Conservation (phyloP, 306 rosid genomes). For the Phaseolus lunatus region DNA sequence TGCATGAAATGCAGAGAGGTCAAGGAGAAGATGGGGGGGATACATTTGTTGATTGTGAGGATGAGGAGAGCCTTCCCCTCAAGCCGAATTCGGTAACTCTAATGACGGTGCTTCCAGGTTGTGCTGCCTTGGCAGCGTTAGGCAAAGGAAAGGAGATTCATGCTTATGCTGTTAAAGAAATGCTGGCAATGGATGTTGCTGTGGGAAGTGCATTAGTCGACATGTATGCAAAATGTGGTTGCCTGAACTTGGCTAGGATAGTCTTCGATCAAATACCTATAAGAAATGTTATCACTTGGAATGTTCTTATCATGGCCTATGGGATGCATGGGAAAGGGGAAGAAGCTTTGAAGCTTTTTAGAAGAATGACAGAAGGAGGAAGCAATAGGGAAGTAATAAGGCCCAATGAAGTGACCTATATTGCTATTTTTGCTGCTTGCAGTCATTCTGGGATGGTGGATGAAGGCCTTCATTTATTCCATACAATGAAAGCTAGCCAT, state of each 20-base stretch:
- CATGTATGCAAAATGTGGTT: constrained; percentile 94
- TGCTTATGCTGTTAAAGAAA: constrained; percentile 72
- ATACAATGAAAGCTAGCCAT: constrained; percentile 66
- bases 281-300: constrained; percentile 83
- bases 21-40: constrained; percentile 41
- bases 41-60: constrained; percentile 39
- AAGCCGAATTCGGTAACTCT: constrained; percentile 84
- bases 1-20: constrained; percentile 62
- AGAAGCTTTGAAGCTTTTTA: constrained; percentile 71
- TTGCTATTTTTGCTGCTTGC: constrained; percentile 71
- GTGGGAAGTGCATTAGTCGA: constrained; percentile 87
- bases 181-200: constrained; percentile 69
- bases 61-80: constrained; percentile 47
- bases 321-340: constrained; percentile 90
- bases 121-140: constrained; percentile 73
- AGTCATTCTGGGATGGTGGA: constrained; percentile 76
- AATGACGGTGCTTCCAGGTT: constrained; percentile 85
- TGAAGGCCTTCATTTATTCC: constrained; percentile 69
- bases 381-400: constrained; percentile 44
- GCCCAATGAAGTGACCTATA: constrained; percentile 71
- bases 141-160: constrained; percentile 86
- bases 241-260: constrained; percentile 63
- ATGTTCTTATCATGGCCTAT: constrained; percentile 82
- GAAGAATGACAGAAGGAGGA: constrained; percentile 59
- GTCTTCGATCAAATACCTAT: constrained; percentile 73